These are phyloP conservation scores for Aquilaria sinensis DNA, from an alignment of 345 rosid genomes.

Conservation along the genomic window DNA sequence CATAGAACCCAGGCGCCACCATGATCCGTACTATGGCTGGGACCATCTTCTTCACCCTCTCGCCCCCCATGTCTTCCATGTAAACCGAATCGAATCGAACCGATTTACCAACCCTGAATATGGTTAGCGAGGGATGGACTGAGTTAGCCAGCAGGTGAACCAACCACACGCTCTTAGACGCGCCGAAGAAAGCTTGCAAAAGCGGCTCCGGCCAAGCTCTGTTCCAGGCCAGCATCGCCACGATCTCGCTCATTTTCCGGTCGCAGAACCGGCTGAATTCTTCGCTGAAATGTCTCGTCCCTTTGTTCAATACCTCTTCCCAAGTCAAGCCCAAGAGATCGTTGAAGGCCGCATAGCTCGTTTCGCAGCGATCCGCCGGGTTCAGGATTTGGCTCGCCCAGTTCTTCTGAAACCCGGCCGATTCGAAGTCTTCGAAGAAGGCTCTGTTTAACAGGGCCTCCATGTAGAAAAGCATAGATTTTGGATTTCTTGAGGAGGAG, in stretches of 20 bases:
- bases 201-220: conserved; percentile 88
- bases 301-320: conserved; percentile 80
- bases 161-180: conserved; percentile 83
- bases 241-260: conserved; percentile 88
- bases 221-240: conserved; percentile 73
- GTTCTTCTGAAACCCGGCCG: conserved; percentile 58
- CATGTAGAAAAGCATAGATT: conserved; percentile 47
- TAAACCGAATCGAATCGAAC: conserved; percentile 58
- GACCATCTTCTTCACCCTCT: conserved; percentile 42
- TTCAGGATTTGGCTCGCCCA: conserved; percentile 52
- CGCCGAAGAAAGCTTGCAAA: conserved; percentile 73
- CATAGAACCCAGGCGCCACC: conserved; percentile 93
- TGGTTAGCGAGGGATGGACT: conserved; percentile 70
- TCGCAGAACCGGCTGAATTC: conserved; percentile 87
- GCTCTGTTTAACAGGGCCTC: conserved; percentile 66
- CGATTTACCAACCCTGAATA: conserved; percentile 67
- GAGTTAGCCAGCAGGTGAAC: conserved; percentile 91
- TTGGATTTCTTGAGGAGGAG: conserved; percentile 55
- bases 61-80: conserved; percentile 82
- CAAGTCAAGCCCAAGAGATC: conserved; percentile 59
- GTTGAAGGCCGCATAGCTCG: conserved; percentile 52
- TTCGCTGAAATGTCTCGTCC: conserved; percentile 85
- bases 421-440: conserved; percentile 88
- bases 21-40: conserved; percentile 57
- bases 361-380: conserved; percentile 69